Base-by-base conservation (phyloP, 208 protist species). In the Trypanosoma cruzi region DNA sequence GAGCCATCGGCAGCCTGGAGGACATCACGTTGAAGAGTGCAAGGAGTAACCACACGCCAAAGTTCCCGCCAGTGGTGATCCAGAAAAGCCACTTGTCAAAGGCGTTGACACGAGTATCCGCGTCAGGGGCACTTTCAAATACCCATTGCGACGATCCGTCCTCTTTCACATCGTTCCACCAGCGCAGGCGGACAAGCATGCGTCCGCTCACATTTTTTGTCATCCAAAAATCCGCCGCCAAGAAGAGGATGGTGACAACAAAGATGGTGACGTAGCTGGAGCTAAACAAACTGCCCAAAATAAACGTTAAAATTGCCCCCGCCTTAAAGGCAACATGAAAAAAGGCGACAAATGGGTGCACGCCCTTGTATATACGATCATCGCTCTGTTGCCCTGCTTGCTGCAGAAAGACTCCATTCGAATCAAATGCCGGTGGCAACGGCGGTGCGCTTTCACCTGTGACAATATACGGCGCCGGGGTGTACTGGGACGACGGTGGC, bases 141-240 rank as follows among this genome's bases (percentile, higher is more conserved):
- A 97, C 66, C 96, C 97, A 99, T 49, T 88, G 75, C 48, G 86
- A 94, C 31, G 77, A 70, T 7, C 97, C 97, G 66, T 98, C 95
- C 1, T 97, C 93, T 49, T 84, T 81, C 34, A 98, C 85, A 65
- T 98, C 88, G 73, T 97, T 98, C 95, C 97, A 98, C 94, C 94
- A 98, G 52, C 96, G 85, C 73, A 98, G 85, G 24, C 88, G 84
- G 2, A 98, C 97, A 0, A 99, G 73, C 31, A 99, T 58, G 22
- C 97, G 88, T 4, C 97, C 97, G 6, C 90, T 96, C 24, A 99
- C 82, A 71, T 99, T 99, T 81, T 99, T 98, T 5, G 95, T 95
- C 18, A 82, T 90, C 97, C 96, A 98, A 74, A 99, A 98, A 70
- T 99, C 97, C 11, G 88, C 86, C 18, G 96, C 92, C 24, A 87